phyloP scores from a whole-genome alignment of 2,329 filamentous ascomycete genomes.

The Xylaria hypoxylon region DNA sequence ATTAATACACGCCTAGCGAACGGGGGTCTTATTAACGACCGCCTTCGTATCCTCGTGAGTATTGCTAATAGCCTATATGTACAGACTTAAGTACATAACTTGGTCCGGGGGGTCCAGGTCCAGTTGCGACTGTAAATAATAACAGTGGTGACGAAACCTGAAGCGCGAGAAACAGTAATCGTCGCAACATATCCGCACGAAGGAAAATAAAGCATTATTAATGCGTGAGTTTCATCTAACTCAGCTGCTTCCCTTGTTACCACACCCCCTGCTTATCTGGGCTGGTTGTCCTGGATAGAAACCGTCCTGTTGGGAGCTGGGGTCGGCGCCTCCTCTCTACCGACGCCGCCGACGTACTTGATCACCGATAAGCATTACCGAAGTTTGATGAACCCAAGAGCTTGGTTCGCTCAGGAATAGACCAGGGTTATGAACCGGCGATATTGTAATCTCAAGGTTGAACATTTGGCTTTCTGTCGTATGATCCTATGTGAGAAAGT shows the following conservation, averaged over 20 bases:
- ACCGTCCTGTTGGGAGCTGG: constrained; percentile 3
- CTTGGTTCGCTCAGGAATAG: constrained; percentile 24
- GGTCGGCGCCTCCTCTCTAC: background rate
- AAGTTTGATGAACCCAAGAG: constrained; percentile 26
- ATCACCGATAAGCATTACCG: constrained; percentile 19
- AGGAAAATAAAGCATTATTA: constrained; percentile 7
- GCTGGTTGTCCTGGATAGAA: background rate
- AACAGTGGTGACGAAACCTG: constrained; percentile 16
- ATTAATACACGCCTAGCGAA: background rate
- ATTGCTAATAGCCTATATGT: too few relatives aligned
- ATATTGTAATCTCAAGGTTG: background rate
- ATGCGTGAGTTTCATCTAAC: constrained; percentile 6
- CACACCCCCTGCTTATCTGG: constrained; percentile 4
- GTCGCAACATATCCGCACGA: background rate
- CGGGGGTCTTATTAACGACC: background rate
- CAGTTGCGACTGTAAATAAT: background rate
- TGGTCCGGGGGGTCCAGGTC: background rate
- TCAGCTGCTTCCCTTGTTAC: background rate
- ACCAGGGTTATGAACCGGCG: constrained; percentile 5
- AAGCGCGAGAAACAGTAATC: constrained; percentile 3
- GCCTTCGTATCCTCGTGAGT: background rate
- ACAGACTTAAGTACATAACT: background rate
- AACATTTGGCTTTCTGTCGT: constrained; percentile 11
- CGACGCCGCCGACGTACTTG: constrained; percentile 3
- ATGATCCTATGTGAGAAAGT: constrained; percentile 1